Conservation (phyloP, 176 grass and related monocot species). For the Zizania latifolia region DNA sequence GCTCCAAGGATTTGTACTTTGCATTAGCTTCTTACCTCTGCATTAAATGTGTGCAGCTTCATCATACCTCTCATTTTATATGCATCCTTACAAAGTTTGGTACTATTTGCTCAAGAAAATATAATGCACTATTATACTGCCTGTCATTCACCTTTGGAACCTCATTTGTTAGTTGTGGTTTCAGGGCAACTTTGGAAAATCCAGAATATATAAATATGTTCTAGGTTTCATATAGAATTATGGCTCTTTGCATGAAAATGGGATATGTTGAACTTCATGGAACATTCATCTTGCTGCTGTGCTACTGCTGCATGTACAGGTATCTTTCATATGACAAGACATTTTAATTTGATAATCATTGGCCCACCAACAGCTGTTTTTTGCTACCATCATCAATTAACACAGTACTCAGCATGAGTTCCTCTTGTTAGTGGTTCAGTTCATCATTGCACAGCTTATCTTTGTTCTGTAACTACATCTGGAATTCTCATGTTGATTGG, state of each 20-base stretch:
- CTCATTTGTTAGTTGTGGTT: constrained; percentile 1
- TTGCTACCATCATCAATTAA: constrained; percentile 10
- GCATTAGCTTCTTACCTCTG: neutral
- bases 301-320: neutral
- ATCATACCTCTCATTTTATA: neutral
- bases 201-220: neutral
- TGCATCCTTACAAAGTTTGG: neutral
- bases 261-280: neutral
- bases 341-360: neutral
- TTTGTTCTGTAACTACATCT: constrained; percentile 18
- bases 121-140: neutral
- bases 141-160: neutral
- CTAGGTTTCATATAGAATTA: neutral
- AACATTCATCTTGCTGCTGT: neutral
- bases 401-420: neutral
- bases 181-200: neutral
- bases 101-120: neutral
- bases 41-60: neutral
- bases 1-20: neutral
- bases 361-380: neutral
- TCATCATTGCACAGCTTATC: constrained; percentile 14
- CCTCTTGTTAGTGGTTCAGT: neutral
- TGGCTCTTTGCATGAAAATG: neutral
- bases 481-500: constrained; percentile 16
- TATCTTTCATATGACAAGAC: neutral